Percentiles rank a stretch among this genome's conserved stretches.
These are phyloP conservation scores for Sporothrix curviconia DNA, from an alignment of 2,329 filamentous ascomycete genomes.

Conservation along the genomic window DNA sequence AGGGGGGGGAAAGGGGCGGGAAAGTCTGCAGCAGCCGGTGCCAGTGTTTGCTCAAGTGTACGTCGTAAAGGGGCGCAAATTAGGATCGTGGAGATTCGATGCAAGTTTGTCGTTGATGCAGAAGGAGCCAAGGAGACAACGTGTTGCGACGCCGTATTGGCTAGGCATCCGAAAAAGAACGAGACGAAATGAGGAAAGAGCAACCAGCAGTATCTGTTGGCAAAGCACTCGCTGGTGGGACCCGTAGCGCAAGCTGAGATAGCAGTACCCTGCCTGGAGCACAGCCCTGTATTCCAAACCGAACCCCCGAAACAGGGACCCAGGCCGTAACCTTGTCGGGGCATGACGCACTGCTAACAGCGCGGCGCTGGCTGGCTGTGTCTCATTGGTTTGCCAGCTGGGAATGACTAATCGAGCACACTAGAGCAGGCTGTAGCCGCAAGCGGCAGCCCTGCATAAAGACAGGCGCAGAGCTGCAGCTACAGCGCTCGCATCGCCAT, in stretches of 20 bases:
- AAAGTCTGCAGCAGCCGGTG: neutral
- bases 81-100: neutral
- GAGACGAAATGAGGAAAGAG: slow-evolving; percentile 8
- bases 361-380: no score
- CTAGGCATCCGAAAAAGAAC: neutral
- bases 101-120: neutral
- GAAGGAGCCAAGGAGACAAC: neutral
- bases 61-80: neutral
- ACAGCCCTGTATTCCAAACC: no score
- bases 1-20: neutral
- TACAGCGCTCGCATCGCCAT: neutral
- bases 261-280: no score
- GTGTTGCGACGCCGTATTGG: slow-evolving; percentile 7
- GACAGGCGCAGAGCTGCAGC: neutral
- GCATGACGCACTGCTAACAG: neutral
- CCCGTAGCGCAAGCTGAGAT: no score
- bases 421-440: neutral
- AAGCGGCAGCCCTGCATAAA: neutral
- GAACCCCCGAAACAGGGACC: neutral
- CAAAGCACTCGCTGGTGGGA: no score
- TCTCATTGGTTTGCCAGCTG: neutral
- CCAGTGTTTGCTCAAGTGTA: neutral
- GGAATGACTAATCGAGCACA: neutral
- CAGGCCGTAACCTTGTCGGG: neutral
- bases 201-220: no score